Evolutionary conservation across 257 asterid species (phyloP), one percentile per base, ranked within the genome.

Genomic region (Solanum rostratum): DNA sequence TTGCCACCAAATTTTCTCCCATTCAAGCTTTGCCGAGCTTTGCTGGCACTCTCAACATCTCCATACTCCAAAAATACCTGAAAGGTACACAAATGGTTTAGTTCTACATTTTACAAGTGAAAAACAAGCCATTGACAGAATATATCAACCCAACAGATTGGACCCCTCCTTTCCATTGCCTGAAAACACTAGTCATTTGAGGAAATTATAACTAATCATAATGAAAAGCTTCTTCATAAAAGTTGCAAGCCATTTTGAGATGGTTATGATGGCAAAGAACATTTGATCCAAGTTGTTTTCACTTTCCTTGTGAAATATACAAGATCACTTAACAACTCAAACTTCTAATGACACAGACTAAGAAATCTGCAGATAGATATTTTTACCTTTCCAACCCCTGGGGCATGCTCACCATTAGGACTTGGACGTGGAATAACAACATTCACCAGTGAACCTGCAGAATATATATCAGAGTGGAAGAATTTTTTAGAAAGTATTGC

Each of bases 321-420:
- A 49, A 13, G 60, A 76, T 27, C 60, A 76, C 60, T 49, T 78
- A 49, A 46, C 65, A 46, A 66, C 70, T 37, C 50, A n/a, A 50
- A 53, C 66, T 50, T 69, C 6, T 15, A 18, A 45, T 41, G 80
- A 39, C 27, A 49, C 59, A 14, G 43, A 1, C 55, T 15, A 49
- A 18, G 19, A 24, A 52, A 52, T 66, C 13, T 22, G 43, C 22
- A 53, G 41, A 41, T 20, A 69, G 54, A 66, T 57, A 78, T 20
- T 86, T 95, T 69, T 84, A 95, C 99, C 98, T 95, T 96, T 84
- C 99, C 99, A 53, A 94, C 93, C 81, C 99, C 99, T 13, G 99
- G 98, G 22, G 88, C 76, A 83, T 84, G 86, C 86, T 93, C 98
- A 33, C 91, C 98, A 66, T 80, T 86, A 33, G 98, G 93, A 73